Evolutionary conservation across 192 early-diverging fungal species (phyloP).

Genomic region (Mortierella hygrophila): DNA sequence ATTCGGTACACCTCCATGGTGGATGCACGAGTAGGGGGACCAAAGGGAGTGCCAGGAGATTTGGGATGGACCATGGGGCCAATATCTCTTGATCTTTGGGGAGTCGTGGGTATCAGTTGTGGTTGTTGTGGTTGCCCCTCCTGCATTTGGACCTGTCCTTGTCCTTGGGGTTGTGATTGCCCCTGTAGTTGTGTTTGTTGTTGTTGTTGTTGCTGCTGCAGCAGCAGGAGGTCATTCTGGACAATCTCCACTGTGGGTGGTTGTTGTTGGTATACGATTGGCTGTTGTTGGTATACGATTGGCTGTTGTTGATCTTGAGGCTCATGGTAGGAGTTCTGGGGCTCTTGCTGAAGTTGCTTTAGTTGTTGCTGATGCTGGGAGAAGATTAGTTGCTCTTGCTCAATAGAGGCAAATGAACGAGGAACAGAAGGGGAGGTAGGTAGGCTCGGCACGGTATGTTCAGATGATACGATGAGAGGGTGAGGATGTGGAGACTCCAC

Average conservation of each 20-base stretch:
- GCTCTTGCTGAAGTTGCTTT: slow-evolving; percentile 2
- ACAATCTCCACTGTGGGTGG: background rate
- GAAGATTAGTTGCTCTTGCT: background rate
- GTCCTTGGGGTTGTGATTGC: slow-evolving; percentile 13
- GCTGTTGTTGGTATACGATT: background rate
- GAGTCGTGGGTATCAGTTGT: background rate
- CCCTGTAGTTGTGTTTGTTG: slow-evolving; percentile 10
- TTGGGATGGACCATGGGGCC: background rate
- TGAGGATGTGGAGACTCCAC: background rate
- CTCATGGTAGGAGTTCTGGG: background rate
- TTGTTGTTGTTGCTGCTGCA: slow-evolving; percentile 3
- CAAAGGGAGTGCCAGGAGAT: background rate
- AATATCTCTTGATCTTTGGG: background rate
- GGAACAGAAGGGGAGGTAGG: background rate
- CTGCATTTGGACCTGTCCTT: background rate
- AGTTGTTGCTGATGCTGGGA: background rate
- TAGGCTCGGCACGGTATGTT: slow-evolving; percentile 2
- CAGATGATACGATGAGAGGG: background rate
- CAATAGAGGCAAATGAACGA: background rate
- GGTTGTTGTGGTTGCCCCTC: background rate
- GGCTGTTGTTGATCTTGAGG: background rate
- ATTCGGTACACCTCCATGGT: slow-evolving; percentile 20
- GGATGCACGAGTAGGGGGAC: slow-evolving; percentile 12
- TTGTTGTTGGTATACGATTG: background rate
- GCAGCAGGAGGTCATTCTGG: background rate